Evolutionary conservation across 106 monocot species (phyloP).

Genomic region (Vanilla planifolia): DNA sequence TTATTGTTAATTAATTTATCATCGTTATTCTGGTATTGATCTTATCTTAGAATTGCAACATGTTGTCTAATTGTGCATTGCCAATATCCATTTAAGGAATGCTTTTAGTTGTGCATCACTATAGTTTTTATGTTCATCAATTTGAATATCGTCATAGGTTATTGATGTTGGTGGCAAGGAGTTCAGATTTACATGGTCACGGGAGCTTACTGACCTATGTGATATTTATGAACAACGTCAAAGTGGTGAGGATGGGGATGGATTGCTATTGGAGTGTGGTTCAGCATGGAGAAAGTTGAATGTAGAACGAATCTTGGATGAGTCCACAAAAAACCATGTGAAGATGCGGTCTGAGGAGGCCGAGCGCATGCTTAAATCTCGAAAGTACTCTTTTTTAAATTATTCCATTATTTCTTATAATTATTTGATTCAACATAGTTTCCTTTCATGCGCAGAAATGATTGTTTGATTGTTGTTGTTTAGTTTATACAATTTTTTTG

Average conservation of each 20-base stretch:
- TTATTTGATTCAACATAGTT: not conserved
- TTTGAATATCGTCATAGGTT: conserved; percentile 58
- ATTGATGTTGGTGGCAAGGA: conserved; percentile 91
- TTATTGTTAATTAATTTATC: too few relatives aligned
- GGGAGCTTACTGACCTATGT: conserved; percentile 65
- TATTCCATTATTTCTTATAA: not conserved
- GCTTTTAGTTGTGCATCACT: too few relatives aligned
- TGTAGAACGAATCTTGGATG: conserved; percentile 86
- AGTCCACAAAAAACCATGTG: conserved; percentile 82
- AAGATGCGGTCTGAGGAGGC: conserved; percentile 97
- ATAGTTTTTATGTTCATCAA: too few relatives aligned
- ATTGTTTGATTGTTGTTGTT: not conserved
- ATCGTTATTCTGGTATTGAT: too few relatives aligned
- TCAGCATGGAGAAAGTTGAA: conserved; percentile 88
- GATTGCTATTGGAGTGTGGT: conserved; percentile 86
- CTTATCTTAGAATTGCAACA: too few relatives aligned
- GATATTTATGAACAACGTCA: conserved; percentile 85
- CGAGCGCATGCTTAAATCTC: conserved; percentile 65
- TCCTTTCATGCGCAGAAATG: not conserved
- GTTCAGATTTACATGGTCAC: conserved; percentile 86
- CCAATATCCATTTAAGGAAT: too few relatives aligned
- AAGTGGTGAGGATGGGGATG: conserved; percentile 80
- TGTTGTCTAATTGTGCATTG: too few relatives aligned
- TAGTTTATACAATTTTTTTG: not conserved
- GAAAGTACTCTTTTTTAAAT: conserved; percentile 49